Percentiles rank a stretch among this genome's conserved stretches.
Conservation (phyloP, 2,329 filamentous ascomycete genomes). For the Periconia digitata region DNA sequence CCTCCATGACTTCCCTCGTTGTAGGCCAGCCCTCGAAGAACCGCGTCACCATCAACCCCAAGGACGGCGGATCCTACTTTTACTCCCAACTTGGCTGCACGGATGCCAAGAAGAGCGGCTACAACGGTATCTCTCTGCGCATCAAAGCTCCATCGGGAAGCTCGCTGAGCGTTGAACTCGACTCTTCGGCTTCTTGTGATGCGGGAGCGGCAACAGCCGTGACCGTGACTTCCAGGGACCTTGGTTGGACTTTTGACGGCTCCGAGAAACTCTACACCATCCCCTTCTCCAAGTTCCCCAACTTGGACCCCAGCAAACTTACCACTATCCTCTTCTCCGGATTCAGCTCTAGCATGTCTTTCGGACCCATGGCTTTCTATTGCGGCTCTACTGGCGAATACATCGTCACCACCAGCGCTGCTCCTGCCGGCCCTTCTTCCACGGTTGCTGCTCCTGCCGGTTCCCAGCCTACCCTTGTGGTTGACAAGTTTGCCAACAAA, state of each 20-base stretch:
- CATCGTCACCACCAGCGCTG: constrained; percentile 46
- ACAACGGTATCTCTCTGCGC: constrained; percentile 59
- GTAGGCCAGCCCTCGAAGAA: constrained; percentile 50
- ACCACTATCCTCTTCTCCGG: constrained; percentile 55
- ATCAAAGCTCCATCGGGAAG: constrained; percentile 58
- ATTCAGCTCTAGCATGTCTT: constrained; percentile 50
- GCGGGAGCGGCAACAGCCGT: constrained; percentile 37
- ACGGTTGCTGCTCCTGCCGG: constrained; percentile 55
- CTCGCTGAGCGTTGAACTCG: constrained; percentile 55
- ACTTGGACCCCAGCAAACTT: constrained; percentile 56
- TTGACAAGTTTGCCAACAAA: constrained; percentile 61
- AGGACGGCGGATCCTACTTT: constrained; percentile 56
- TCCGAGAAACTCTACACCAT: constrained; percentile 62
- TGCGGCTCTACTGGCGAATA: constrained; percentile 58
- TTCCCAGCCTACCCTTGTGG: constrained; percentile 54
- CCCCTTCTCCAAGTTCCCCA: constrained; percentile 56
- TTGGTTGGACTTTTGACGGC: constrained; percentile 64
- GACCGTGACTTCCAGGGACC: constrained; percentile 49
- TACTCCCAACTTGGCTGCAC: constrained; percentile 60
- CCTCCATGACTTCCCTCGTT: constrained; percentile 58
- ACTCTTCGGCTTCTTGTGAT: constrained; percentile 52
- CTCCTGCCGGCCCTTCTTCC: constrained; percentile 47
- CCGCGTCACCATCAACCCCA: constrained; percentile 56
- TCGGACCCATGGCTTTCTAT: constrained; percentile 62
- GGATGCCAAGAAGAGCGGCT: constrained; percentile 51